A percentile compares a stretch with the other conserved stretches of the same genome.
These are phyloP conservation scores for Durusdinium trenchii DNA, from an alignment of 73 alveolate species.

Conservation along the genomic window DNA sequence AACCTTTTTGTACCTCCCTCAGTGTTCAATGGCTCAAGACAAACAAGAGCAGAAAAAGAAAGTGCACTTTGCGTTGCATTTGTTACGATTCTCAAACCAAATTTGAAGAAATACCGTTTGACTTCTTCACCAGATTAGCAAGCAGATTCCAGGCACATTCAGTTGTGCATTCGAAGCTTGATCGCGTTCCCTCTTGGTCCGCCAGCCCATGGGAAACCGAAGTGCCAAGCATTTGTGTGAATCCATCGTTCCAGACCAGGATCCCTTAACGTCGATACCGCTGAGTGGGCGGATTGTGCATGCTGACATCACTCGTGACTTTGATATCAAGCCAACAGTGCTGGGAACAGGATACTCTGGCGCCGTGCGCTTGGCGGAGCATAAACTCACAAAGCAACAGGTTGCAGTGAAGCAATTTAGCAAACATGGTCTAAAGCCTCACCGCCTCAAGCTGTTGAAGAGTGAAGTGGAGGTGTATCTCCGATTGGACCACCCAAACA, in stretches of 20 bases:
- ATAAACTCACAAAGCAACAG: conserved; percentile 17
- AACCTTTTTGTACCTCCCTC: too few species aligned
- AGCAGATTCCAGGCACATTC: too few species aligned
- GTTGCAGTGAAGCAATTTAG: conserved; percentile 84
- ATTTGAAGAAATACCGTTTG: too few species aligned
- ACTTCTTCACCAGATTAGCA: too few species aligned
- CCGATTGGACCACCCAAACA: conserved; percentile 83
- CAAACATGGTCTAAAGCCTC: conserved; percentile 38
- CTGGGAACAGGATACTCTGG: conserved; percentile 88
- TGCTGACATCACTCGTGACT: conserved; percentile 53
- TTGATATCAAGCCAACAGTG: conserved; percentile 47
- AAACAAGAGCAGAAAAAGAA: too few species aligned
- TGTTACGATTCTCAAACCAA: too few species aligned
- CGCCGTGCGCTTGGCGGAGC: conserved; percentile 54
- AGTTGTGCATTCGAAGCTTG: neutral
- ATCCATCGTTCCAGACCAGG: conserved; percentile 63
- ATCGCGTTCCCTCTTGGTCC: neutral
- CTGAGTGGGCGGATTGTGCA: conserved; percentile 39
- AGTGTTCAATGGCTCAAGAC: too few species aligned
- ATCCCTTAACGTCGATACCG: conserved; percentile 32
- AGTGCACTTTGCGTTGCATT: too few species aligned
- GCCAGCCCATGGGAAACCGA: conserved; percentile 24
- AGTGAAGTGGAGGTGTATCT: conserved; percentile 83
- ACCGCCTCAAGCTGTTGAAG: conserved; percentile 51
- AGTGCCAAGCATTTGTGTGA: conserved; percentile 36